A percentile compares a stretch with the other conserved stretches of the same genome.
Conservation (phyloP, 176 grass and related monocot genomes). For the maize (Zea mays) region Zm-B73-REFERENCE-NAM-5.0 NC_050096.1:64569001-64569500, state of each 20-base stretch:
- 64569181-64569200: constrained; percentile 73
- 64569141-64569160: constrained; percentile 85
- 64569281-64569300: constrained; percentile 53
- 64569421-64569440: constrained; percentile 67
- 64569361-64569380: constrained; percentile 54
- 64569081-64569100: constrained; percentile 79
- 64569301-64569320: constrained; percentile 54
- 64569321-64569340: constrained; percentile 68
- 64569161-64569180: constrained; percentile 65
- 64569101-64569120: constrained; percentile 56
- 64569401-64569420: constrained; percentile 60
- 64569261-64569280: constrained; percentile 59
- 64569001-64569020: constrained; percentile 69
- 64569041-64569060: constrained; percentile 69
- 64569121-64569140: constrained; percentile 74
- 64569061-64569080: constrained; percentile 86
- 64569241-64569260: constrained; percentile 80
- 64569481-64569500: constrained; percentile 88
- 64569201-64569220: constrained; percentile 64
- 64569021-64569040: constrained; percentile 70
- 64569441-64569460: constrained; percentile 94
- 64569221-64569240: constrained; percentile 59
- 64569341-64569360: constrained; percentile 59
- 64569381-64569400: constrained; percentile 54
- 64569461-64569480: constrained; percentile 91